phyloP scores from a whole-genome alignment of 225 moss, liverwort and hornwort species.

The Physcomitrellopsis africana region DNA sequence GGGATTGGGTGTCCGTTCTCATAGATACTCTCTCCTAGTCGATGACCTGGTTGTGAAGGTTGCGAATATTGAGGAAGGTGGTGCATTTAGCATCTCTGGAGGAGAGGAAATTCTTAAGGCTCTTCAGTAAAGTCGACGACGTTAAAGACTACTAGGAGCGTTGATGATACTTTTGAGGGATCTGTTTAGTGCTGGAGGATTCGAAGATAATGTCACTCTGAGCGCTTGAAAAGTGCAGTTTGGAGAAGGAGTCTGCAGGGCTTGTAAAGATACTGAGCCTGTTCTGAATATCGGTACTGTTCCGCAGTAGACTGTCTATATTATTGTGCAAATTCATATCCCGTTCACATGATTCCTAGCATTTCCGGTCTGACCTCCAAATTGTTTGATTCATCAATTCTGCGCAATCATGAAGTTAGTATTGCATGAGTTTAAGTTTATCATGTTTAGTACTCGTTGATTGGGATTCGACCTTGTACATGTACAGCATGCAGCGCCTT shows the following conservation, averaged over 20 bases:
- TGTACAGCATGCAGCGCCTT: too few species aligned
- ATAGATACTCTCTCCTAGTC: constrained; percentile 70
- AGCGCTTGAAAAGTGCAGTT: not conserved
- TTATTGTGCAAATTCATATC: not conserved
- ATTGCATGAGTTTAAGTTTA: too few species aligned
- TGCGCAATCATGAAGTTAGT: too few species aligned
- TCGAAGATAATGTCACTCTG: not conserved
- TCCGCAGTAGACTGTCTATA: not conserved
- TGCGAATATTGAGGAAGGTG: constrained; percentile 74
- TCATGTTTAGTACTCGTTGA: too few species aligned
- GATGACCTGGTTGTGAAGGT: constrained; percentile 68
- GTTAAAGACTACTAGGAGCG: too few species aligned
- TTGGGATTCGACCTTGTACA: too few species aligned
- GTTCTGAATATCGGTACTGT: not conserved
- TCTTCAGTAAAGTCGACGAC: constrained; percentile 16
- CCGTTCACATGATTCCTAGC: too few species aligned
- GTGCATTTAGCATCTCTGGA: constrained; percentile 63
- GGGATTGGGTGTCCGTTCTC: constrained; percentile 75
- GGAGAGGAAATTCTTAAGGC: constrained; percentile 65
- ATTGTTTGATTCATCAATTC: too few species aligned
- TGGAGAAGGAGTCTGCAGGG: not conserved
- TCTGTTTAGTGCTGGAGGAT: too few species aligned
- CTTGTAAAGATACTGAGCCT: not conserved
- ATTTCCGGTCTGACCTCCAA: too few species aligned
- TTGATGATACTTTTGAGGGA: not conserved